A percentile compares a stretch with the other conserved stretches of the same genome.
These are phyloP conservation scores for Lentinula edodes DNA, from an alignment of 768 basidiomycete species.

Conservation along the genomic window DNA sequence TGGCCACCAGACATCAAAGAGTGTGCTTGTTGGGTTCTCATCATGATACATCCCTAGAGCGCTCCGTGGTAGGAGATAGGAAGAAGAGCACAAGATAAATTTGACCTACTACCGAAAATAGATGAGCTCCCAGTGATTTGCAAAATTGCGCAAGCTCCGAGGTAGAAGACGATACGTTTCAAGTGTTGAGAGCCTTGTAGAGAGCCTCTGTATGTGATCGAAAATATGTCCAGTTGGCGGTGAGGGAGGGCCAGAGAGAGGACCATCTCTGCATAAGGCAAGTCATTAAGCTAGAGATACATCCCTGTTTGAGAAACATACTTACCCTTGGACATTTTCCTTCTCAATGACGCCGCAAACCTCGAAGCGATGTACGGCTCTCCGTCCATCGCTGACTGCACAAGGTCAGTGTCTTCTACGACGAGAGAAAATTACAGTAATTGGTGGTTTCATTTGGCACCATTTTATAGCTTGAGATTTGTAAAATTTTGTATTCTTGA, in stretches of 20 bases:
- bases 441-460: too few relatives aligned
- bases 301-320: constrained; percentile 6
- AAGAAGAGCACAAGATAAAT: not conserved
- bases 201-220: not conserved
- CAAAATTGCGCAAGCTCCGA: constrained; percentile 3
- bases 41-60: not conserved
- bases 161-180: constrained; percentile 5
- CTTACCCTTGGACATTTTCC: constrained; percentile 77
- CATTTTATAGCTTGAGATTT: too few relatives aligned
- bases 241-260: not conserved
- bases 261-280: constrained; percentile 38
- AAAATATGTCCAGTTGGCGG: constrained; percentile 2
- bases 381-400: constrained; percentile 77
- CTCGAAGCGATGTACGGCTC: constrained; percentile 63
- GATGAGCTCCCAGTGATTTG: constrained; percentile 9
- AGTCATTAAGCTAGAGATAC: constrained; percentile 2
- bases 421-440: constrained; percentile 42
- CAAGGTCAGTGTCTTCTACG: constrained; percentile 80
- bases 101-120: constrained; percentile 7
- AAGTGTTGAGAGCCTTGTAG: not conserved
- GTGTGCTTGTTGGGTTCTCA: not conserved
- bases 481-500: too few relatives aligned
- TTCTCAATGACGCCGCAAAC: constrained; percentile 80
- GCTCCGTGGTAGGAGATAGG: too few relatives aligned
- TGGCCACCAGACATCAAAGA: not conserved